phyloP scores from a whole-genome alignment of 495 filamentous ascomycete genomes.

The Xylaria castorea region DNA sequence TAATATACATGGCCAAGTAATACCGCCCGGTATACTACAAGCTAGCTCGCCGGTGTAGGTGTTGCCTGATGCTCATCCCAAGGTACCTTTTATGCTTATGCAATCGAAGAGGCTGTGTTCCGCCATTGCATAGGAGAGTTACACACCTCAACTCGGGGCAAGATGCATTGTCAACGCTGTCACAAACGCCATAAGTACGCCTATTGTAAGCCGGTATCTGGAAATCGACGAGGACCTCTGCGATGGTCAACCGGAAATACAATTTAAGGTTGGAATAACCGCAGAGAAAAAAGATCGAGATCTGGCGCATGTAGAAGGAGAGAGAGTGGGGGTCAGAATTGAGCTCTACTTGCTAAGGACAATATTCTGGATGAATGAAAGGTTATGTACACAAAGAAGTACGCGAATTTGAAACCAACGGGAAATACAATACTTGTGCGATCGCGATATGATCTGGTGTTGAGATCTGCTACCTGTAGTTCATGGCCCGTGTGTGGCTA shows the following conservation, averaged over 20 bases:
- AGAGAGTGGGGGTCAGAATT: too few species aligned
- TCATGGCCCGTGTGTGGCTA: too few species aligned
- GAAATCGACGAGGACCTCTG: not conserved
- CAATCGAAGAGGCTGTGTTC: not conserved
- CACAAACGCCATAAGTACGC: not conserved
- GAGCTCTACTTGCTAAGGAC: too few species aligned
- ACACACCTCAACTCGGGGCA: not conserved
- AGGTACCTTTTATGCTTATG: not conserved
- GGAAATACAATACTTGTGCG: too few species aligned
- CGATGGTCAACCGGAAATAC: not conserved
- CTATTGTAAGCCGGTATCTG: not conserved
- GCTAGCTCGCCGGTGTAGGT: not conserved
- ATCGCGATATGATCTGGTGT: too few species aligned
- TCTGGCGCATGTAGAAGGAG: not conserved
- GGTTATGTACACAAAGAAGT: too few species aligned
- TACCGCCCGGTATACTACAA: too few species aligned
- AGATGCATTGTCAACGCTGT: slow-evolving; percentile 1
- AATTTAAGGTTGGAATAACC: not conserved
- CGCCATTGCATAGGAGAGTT: not conserved
- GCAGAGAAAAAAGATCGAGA: slow-evolving; percentile 8
- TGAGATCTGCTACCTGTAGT: too few species aligned
- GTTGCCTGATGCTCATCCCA: not conserved
- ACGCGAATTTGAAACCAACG: too few species aligned
- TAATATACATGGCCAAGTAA: too few species aligned
- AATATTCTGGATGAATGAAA: too few species aligned